phyloP scores from a whole-genome alignment of 139 green algal species.

The Yamagishiella unicocca region DNA sequence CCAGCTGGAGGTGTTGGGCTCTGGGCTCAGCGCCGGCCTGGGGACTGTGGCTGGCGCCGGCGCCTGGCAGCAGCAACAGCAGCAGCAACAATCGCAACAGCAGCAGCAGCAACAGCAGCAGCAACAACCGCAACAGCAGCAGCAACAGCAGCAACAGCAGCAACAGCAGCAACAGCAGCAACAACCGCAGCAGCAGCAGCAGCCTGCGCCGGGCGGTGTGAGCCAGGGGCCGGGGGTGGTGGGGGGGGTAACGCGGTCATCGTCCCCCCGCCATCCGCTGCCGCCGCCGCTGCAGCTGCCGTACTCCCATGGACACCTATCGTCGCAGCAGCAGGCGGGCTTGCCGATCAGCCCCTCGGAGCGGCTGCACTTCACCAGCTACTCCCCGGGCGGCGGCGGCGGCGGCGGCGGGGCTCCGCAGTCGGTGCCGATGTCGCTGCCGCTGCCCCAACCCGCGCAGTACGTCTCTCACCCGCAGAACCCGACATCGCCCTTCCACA shows the following conservation, averaged over 20 bases:
- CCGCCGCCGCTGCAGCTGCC: background rate
- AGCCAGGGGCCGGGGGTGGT: no score
- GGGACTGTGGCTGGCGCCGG: no score
- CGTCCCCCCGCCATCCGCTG: no score
- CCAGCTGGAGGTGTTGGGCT: no score
- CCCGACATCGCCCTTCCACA: background rate
- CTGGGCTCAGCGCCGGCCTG: no score
- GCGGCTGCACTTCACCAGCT: no score
- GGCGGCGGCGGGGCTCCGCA: background rate
- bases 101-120: background rate
- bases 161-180: constrained; percentile 6
- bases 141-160: background rate
- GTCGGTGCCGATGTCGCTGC: background rate
- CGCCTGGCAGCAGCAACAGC: background rate
- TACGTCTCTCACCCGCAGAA: background rate
- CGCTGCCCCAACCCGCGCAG: background rate
- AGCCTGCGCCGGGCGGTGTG: background rate
- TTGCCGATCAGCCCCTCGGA: no score
- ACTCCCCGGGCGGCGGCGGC: no score
- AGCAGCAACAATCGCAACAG: background rate
- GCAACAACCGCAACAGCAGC: background rate
- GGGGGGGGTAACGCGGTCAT: no score
- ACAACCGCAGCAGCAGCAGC: background rate
- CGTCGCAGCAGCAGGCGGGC: background rate
- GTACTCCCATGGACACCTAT: background rate